Conservation (phyloP, 441 rosid species). For the Capsella rubella region DNA sequence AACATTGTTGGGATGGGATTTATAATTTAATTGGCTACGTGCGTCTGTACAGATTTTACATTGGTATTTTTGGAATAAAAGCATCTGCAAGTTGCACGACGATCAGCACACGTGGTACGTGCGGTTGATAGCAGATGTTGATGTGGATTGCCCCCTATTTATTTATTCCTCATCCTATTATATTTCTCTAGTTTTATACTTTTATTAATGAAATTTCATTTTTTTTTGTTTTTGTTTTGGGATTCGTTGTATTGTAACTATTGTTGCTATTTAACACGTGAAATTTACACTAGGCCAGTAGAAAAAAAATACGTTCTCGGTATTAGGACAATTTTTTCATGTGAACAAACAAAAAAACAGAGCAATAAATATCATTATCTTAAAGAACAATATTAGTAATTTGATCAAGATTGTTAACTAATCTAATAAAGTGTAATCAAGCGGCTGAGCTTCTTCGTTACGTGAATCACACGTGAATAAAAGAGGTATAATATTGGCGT, state of each 20-base stretch:
- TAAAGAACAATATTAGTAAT: not conserved
- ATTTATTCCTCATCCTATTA: not conserved
- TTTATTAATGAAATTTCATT: not conserved
- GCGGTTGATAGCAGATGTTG: conserved; percentile 46
- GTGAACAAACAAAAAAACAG: not conserved
- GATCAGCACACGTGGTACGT: conserved; percentile 57
- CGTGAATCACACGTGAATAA: conserved; percentile 28
- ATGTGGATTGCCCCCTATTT: conserved; percentile 27
- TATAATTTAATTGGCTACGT: conserved; percentile 24
- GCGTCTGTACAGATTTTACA: conserved; percentile 32
- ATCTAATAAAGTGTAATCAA: not conserved
- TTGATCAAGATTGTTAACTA: conserved; percentile 12
- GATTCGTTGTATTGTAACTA: conserved; percentile 5
- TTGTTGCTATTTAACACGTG: conserved; percentile 24
- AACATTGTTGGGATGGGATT: conserved; percentile 5
- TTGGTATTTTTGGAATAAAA: conserved; percentile 15
- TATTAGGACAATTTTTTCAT: conserved; percentile 9
- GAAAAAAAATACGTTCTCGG: conserved; percentile 2
- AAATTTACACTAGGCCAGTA: conserved; percentile 19
- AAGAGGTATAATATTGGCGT: not conserved
- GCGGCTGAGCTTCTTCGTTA: conserved; percentile 8
- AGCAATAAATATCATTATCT: not conserved
- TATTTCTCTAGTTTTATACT: not conserved
- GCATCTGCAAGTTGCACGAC: conserved; percentile 33
- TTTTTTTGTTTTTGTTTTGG: not conserved